Evolutionary conservation across 495 filamentous ascomycete genomes (phyloP).

Genomic region (Margaritispora aquatica): DNA sequence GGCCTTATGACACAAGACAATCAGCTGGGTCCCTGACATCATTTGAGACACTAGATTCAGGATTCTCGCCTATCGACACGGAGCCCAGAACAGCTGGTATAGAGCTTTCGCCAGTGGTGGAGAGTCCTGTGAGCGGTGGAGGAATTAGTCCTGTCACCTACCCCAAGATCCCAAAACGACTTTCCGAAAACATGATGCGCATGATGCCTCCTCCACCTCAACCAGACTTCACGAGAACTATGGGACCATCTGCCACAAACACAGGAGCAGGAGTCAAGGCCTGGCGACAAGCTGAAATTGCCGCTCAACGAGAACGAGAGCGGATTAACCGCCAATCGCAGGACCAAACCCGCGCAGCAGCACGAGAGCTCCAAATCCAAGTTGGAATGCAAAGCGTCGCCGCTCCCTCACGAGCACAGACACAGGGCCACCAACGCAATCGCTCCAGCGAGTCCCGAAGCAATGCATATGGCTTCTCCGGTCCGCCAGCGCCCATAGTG

Average conservation of each 20-base stretch:
- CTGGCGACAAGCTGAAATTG: constrained; percentile 17
- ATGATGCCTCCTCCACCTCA: constrained; percentile 29
- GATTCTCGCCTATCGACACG: constrained; percentile 10
- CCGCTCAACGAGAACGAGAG: constrained; percentile 14
- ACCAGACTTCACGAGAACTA: constrained; percentile 27
- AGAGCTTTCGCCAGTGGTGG: constrained; percentile 39
- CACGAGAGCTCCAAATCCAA: neutral
- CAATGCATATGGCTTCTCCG: neutral
- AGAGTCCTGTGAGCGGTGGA: constrained; percentile 33
- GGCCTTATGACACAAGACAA: constrained; percentile 13
- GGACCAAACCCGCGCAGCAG: neutral
- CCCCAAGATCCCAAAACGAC: constrained; percentile 32
- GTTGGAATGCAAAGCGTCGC: neutral
- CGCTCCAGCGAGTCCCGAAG: neutral
- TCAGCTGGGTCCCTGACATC: constrained; percentile 26
- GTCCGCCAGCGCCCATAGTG: neutral
- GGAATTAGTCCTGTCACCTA: constrained; percentile 34
- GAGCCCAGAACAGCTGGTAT: constrained; percentile 19
- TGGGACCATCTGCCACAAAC: constrained; percentile 19
- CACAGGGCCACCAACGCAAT: neutral
- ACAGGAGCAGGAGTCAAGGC: constrained; percentile 21
- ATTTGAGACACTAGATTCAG: constrained; percentile 23
- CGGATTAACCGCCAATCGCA: neutral
- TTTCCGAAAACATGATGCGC: constrained; percentile 14
- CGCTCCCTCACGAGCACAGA: too few species aligned